Conservation (phyloP, 495 filamentous ascomycete species). For the Cenococcum geophilum region DNA sequence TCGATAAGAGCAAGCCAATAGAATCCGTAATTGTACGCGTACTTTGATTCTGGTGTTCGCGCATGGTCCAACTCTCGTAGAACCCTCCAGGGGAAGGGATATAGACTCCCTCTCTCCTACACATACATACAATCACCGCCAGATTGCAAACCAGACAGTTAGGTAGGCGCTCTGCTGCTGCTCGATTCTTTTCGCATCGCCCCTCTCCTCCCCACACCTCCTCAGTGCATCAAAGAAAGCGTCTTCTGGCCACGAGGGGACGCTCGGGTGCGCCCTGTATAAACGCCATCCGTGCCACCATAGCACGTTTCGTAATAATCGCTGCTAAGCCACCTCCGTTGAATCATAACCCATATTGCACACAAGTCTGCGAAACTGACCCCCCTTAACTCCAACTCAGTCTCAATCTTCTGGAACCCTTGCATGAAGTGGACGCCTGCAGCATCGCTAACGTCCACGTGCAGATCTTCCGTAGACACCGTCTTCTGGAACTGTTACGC, state of each 20-base stretch:
- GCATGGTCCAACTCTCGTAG: no score
- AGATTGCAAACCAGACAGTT: no score
- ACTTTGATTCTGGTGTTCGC: no score
- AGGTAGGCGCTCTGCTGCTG: no score
- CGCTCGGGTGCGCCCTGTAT: not conserved
- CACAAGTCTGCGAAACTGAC: not conserved
- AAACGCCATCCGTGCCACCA: slow-evolving; percentile 1
- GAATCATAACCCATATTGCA: not conserved
- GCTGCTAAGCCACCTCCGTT: slow-evolving; percentile 5
- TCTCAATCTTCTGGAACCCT: not conserved
- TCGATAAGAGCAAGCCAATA: no score
- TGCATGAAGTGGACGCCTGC: not conserved
- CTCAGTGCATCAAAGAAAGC: not conserved
- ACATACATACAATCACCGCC: no score
- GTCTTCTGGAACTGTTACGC: not conserved
- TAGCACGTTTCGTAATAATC: not conserved
- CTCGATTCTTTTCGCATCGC: no score
- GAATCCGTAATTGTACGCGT: no score
- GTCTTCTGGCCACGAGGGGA: not conserved
- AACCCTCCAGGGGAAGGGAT: no score
- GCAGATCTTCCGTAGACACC: slow-evolving; percentile 16
- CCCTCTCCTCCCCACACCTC: not conserved
- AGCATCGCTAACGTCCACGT: not conserved
- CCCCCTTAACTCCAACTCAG: not conserved
- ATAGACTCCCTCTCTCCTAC: no score